Evolutionary conservation across 2,329 filamentous ascomycete genomes (phyloP), one percentile per base, ranked within the genome.

Genomic region (Pyricularia sp.): DNA sequence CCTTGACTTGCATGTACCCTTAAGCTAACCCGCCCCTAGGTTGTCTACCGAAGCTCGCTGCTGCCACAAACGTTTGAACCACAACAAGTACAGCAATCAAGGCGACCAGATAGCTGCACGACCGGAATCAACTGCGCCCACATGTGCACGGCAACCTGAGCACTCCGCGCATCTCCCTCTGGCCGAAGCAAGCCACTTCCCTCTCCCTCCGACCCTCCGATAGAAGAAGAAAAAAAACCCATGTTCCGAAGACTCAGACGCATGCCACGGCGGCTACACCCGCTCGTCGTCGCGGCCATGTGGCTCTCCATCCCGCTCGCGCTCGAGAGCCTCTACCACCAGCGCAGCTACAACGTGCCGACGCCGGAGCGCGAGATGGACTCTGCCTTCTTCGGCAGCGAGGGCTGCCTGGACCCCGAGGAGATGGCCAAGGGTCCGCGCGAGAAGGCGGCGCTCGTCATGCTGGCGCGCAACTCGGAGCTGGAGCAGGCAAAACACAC

Each of bases 381-480:
- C 68, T 67, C 71, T 26, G 75, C 76, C 67, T 78, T 78, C 68
- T 72, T 73, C 67, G 75, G 71, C 1, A 70, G 71, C 16, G 75
- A 71, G 1, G 70, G 72, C 13, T 78, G 77, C 68, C 76, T 75
- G 64, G 75, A 77, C 66, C 77, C 77, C 8, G 72, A 74, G 62
- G 68, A 73, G 53, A 65, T 66, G 55, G 71, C 68, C 44, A 31
- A 31, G 49, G 62, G 26, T 13, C 70, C 70, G 65, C 76, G 78
- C 67, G 77, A 78, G 69, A 78, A 78, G 66, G 78, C 78, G 63
- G 75, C 75, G 44, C 67, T 81, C 33, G 76, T 81, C 57, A 80
- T 80, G 77, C 71, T 81, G 65, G 77, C 77, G 63, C 78, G 78
- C 49, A 81, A 81, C 68, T 69, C 70, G 26, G 78, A 81, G 69